Evolutionary conservation across 23 red algal genomes (phyloP), one percentile per base, ranked within the genome.

Genomic region (Gracilaria vermiculophylla): DNA sequence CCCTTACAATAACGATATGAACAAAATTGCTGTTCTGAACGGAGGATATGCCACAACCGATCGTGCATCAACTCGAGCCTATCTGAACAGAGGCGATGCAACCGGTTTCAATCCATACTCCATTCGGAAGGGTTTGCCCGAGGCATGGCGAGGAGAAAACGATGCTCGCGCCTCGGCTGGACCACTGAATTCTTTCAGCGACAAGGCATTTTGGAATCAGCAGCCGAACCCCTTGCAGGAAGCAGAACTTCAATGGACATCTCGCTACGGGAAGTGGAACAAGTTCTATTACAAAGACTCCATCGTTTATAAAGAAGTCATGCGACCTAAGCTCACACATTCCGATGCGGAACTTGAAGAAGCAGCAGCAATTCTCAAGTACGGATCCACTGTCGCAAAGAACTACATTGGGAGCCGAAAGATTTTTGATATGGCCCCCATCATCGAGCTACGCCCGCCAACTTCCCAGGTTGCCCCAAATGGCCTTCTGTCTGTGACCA

Each of bases 1-100:
- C 48, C 78, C 80, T 12, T 84, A 82, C 23, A 86, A 93, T 45
- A 83, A 85, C 37, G 90, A 85, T 35, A 93, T 93, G 90, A 93
- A 93, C 67, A 82, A 77, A 66, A 54, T 93, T 52, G 79, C 80
- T 42, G 60, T 76, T 37, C 72, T 93, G 34, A 60, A 73, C 29
- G 90, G 90, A 36, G 64, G 61, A 21, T 74, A 36, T 23, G 42
- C 77, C 8, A 12, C 62, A 21, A 78, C 80, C 1, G 90, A 93
- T 70, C 58, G 78, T 35, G 58, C 53, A 20, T 58, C 53, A 15
- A 73, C 15, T 14, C 66, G 42, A 12, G 90, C 90, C 17, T 62
- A 47, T 25, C 70, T 93, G 36, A 69, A 49, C 15, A 69, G 37
- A 41, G 90, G 72, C 14, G 79, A 86, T 37, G 23, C 69, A 2